Evolutionary conservation across 2,329 filamentous ascomycete genomes (phyloP), one percentile per base, ranked within the genome.

Genomic region (Ophiostoma piceae): DNA sequence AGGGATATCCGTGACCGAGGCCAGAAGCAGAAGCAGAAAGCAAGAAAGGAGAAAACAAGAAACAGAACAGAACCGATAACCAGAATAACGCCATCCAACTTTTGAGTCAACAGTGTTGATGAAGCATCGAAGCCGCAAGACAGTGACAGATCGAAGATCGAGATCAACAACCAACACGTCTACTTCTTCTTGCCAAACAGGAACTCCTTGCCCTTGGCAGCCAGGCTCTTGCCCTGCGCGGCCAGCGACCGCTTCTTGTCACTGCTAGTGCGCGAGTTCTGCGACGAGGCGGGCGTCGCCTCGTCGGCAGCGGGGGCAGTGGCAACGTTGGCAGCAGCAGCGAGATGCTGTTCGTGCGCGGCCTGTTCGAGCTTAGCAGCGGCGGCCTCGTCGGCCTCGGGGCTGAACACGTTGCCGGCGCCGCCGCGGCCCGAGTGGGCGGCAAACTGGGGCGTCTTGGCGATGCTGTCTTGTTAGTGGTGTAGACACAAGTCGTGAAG

Each of bases 371-470:
- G 19, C 19, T 32, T 35, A 22, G 35, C 35, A 19, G 62, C 62
- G 19, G 62, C 62, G 8, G 62, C 62, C 76, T 80, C 81, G 68
- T 84, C 82, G 68, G 77, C 77, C 69, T 78, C 79, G 66, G 82
- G 79, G 74, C 82, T 83, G 80, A 85, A 85, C 67, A 91, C 79
- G 78, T 94, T 94, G 73, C 90, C 91, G 26, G 89, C 89, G 69
- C 91, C 91, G 51, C 91, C 91, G 54, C 91, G 88, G 57, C 91
- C 91, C 75, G 87, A 84, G 77, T 92, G 88, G 71, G 86, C 85
- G 37, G 84, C 84, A 60, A 84, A 84, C n/a, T 81, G 79, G 76
- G 87, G 87, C 62, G 82, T 78, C 70, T 87, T 85, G 72, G 87
- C 85, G 64, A 82, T 78, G 9, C 7, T 43, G 47, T 65, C 14